Evolutionary conservation across 208 protist genomes (phyloP), one percentile per base, ranked within the genome.

Genomic region (Leishmania tarentolae): DNA sequence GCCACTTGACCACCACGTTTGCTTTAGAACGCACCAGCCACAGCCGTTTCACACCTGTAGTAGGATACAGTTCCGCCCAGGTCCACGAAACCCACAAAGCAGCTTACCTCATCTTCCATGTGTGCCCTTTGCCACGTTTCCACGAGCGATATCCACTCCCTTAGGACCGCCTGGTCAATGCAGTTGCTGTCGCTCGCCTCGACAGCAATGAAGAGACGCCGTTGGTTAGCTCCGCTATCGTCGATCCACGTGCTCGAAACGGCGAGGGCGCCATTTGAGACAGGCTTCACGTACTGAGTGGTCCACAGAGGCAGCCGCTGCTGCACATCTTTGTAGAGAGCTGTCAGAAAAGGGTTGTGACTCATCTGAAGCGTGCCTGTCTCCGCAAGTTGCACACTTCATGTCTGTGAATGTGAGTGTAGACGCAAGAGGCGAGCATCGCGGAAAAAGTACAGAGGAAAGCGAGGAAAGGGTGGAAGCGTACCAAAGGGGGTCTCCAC

Each of bases 71-170:
- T 81, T 3, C 91, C 88, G 17, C 85, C 86, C 8, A 73, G 80
- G 71, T 95, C 91, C 46, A 94, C 82, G 53, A 94, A 92, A 40
- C 85, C 85, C n/a, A 92, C 61, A 79, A 86, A 94, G 52, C 68
- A 79, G 6, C 19, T 15, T 24, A 89, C 61, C 4, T 77, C 68
- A 42, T 31, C 57, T 1, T 47, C 61, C 8, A 28, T 17, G 7
- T 76, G 52, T 15, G 31, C 17, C 9, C 44, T 31, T 63, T 68
- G 50, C 57, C n/a, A 40, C 8, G 6, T 15, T 2, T 53, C 24
- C 31, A 87, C 52, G 0, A 76, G 24, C 44, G 44, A 42, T 17
- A 75, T 59, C 84, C 72, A 81, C 61, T 57, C 35, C 44, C 28
- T 3, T 57, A 84, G 28, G 0, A 53, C 19, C 35, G 53, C 73